Evolutionary conservation across 345 rosid genomes (phyloP), one percentile per base, ranked within the genome.

Genomic region (Anacardium occidentale): DNA sequence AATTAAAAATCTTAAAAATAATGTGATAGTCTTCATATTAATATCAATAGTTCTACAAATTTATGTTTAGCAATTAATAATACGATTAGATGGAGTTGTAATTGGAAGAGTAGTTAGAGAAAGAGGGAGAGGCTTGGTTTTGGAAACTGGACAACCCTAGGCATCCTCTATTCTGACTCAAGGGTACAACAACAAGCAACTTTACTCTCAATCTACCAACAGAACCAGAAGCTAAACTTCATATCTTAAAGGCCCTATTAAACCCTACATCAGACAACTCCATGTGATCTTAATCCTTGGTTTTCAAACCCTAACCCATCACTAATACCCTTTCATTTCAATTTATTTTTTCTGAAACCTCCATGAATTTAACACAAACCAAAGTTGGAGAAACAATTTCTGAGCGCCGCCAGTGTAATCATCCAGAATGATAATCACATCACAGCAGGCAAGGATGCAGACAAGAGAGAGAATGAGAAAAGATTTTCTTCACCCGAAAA

Each of bases 371-470:
- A 72, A 70, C 75, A 26, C 17, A 54, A 70, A 44, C 81, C 80
- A 70, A 78, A 80, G 76, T 50, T 20, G 86, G 85, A 87, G 87
- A 75, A 83, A 85, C 90, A 87, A 45, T 3, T 78, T 87, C 88
- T 85, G 90, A 78, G 80, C 78, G 80, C 84, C 87, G 85, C 88
- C 88, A 83, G 90, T 74, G 84, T 83, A 85, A 87, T 87, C 87
- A 85, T 83, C 83, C 90, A 65, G 77, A 75, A 37, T 77, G 62
- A 76, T 82, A 64, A 76, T 78, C 75, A 68, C 83, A 65, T n/a
- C n/a, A n/a, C n/a, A n/a, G n/a, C n/a, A n/a, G n/a, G 20, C 8
- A 74, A 40, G 66, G 26, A 29, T n/a, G 76, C 66, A 70, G 53
- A 21, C 15, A 0, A 22, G 64, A 17, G 7, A 47, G 34, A 18